Percentiles rank a stretch among this genome's conserved stretches.
These are phyloP conservation scores for Phytophthora palmivora DNA, from an alignment of 352 stramenopile genomes.

Conservation along the genomic window DNA sequence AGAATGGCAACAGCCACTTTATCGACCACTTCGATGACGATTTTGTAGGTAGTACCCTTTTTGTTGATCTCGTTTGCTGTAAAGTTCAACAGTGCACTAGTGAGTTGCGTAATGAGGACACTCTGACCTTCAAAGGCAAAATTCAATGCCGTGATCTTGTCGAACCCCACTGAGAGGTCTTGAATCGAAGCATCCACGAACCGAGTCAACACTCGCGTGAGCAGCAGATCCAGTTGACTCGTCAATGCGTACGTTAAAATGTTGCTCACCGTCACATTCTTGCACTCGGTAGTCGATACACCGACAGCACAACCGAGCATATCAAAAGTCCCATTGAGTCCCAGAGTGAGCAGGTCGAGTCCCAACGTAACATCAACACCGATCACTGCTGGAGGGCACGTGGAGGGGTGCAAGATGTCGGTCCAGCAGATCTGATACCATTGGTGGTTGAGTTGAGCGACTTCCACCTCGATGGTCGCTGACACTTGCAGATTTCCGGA, in stretches of 20 bases:
- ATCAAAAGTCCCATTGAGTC: constrained; percentile 33
- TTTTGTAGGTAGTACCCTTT: constrained; percentile 58
- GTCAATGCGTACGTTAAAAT: constrained; percentile 41
- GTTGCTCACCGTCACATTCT: constrained; percentile 44
- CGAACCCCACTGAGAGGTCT: constrained; percentile 34
- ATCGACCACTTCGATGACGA: constrained; percentile 39
- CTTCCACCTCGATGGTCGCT: constrained; percentile 32
- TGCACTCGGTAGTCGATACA: constrained; percentile 30
- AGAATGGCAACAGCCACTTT: constrained; percentile 46
- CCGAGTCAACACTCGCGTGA: constrained; percentile 39
- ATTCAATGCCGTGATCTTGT: constrained; percentile 44
- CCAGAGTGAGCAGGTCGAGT: constrained; percentile 31
- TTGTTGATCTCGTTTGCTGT: constrained; percentile 62
- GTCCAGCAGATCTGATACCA: constrained; percentile 59
- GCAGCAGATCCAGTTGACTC: constrained; percentile 26
- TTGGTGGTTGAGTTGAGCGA: constrained; percentile 43
- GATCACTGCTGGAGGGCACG: constrained; percentile 37
- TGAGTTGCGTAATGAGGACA: constrained; percentile 48
- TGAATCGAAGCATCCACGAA: constrained; percentile 40
- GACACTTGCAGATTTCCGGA: constrained; percentile 33
- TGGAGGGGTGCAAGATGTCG: constrained; percentile 39
- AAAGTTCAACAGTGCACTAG: constrained; percentile 49
- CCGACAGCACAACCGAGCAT: constrained; percentile 29
- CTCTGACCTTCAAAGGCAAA: constrained; percentile 51
- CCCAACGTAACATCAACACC: constrained; percentile 37